Evolutionary conservation across 108 stramenopile genomes (phyloP), one percentile per base, ranked within the genome.

Genomic region (Licmophora abbreviata): DNA sequence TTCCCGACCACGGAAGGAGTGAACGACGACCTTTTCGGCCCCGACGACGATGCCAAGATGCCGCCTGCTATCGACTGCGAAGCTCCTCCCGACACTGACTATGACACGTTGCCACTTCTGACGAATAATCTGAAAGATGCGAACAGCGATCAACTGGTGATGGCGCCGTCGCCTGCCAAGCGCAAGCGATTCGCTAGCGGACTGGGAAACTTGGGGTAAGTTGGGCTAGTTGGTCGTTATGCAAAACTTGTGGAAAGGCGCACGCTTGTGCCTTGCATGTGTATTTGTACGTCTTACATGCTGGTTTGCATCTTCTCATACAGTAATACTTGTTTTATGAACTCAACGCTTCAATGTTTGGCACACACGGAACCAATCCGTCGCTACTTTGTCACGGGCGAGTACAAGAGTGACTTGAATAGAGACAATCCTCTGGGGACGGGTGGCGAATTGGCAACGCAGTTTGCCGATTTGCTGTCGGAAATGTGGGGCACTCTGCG

Each of bases 371-470:
- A 52, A 23, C 68, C 69, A 11, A 69, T 97, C 14, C 69, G 79
- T 37, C 49, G 76, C 27, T 96, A 93, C 64, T 96, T 99, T 66
- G 38, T 96, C 20, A 68, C 60, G 10, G 87, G 91, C 22, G 69
- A 66, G 25, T 93, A 81, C 54, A 29, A 58, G 29, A 51, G 51
- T 1, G 87, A 97, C 50, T 43, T 99, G 14, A 98, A 99, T 61
- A 64, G 69, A 45, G 78, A 88, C 51, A 97, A 97, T 55, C 85
- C 91, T 4, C 58, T 97, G 32, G 96, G 97, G 30, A 91, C 92
- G 24, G 85, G 86, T 1, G 97, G 97, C 17, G 86, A 92, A 52
- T 58, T 99, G 36, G 97, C 97, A 22, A 64, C 53, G 31, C 73
- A 92, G 26, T 96, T 97, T 59, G 94, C 91, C 6, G 44, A 58